Evolutionary conservation across 805 yeast genomes (phyloP), one percentile per base, ranked within the genome.

Genomic region (Tetrapisispora nanseiensis): DNA sequence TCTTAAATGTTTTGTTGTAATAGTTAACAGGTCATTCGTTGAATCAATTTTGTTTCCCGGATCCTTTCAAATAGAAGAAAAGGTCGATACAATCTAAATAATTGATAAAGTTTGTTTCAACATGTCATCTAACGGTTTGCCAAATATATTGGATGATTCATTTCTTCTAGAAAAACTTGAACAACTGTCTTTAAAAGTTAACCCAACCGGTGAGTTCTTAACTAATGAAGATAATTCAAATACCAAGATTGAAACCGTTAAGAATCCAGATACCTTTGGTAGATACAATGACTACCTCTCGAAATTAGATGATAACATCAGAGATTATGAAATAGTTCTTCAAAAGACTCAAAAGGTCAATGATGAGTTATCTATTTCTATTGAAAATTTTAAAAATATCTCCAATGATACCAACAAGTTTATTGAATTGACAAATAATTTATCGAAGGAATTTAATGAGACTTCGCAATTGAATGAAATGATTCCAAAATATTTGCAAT

Each of bases 401-500:
- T 55, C 63, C 10, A 23, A 47, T 9, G 52, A 56, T 28, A 58
- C 67, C 27, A 41, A 44, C 0, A 54, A 60, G 36, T 71, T 84
- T 36, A 54, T 75, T 1, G 47, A 50, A 0, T 74, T 75, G 22
- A 71, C 85, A 0, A 63, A 65, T 12, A 42, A 51, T 0, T 64
- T 84, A 6, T 59, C 75, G 19, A 54, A 52, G 2, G 66, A 71
- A 15, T 64, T 83, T 40, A 66, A 70, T 20, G 59, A 66, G 2
- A 65, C 86, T 33, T 64, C 76, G 4, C 45, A 55, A 2, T 72
- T 76, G 21, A 75, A 83, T 49, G 72, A 74, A 39, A 68, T 72
- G 12, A 84, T 86, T 6, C 70, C 78, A 5, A 54, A 60, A 16
- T 82, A 80, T 38, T 68, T 90, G 43, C 59, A 67, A 16, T 69